Percentiles rank a stretch among this genome's conserved stretches.
Evolutionary conservation across 495 filamentous ascomycete species (phyloP).

Genomic region (Penicillium odoratum): DNA sequence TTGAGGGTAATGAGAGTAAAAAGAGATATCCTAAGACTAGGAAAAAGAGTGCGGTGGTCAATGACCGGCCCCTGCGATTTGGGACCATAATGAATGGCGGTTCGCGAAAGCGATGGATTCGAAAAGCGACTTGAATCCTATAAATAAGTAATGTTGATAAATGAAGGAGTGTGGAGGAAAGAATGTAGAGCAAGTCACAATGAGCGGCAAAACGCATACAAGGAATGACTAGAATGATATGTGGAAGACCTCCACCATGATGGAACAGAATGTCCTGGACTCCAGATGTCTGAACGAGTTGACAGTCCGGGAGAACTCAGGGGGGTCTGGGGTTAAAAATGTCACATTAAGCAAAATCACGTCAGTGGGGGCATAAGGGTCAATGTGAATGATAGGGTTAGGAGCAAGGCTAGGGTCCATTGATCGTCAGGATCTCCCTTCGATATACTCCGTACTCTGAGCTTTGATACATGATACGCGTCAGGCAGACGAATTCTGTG

Average conservation of each 20-base stretch:
- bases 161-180: not conserved
- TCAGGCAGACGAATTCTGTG: too few species aligned
- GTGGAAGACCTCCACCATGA: not conserved
- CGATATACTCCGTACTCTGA: not conserved
- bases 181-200: not conserved
- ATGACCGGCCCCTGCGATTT: constrained; percentile 27
- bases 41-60: constrained; percentile 17
- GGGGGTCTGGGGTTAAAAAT: not conserved
- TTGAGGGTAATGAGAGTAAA: constrained; percentile 31
- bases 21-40: constrained; percentile 24
- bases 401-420: constrained; percentile 1
- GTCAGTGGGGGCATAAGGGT: constrained; percentile 6
- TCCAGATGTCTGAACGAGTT: not conserved
- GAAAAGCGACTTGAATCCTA: constrained; percentile 44
- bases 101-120: not conserved
- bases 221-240: not conserved
- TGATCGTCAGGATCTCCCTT: constrained; percentile 2
- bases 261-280: not conserved
- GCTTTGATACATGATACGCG: not conserved
- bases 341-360: constrained; percentile 1
- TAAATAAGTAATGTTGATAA: constrained; percentile 39
- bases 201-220: not conserved
- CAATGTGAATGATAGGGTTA: not conserved
- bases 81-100: constrained; percentile 31
- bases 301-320: not conserved